Evolutionary conservation across 2,329 filamentous ascomycete species (phyloP).

Genomic region (Trichoderma asperellum): DNA sequence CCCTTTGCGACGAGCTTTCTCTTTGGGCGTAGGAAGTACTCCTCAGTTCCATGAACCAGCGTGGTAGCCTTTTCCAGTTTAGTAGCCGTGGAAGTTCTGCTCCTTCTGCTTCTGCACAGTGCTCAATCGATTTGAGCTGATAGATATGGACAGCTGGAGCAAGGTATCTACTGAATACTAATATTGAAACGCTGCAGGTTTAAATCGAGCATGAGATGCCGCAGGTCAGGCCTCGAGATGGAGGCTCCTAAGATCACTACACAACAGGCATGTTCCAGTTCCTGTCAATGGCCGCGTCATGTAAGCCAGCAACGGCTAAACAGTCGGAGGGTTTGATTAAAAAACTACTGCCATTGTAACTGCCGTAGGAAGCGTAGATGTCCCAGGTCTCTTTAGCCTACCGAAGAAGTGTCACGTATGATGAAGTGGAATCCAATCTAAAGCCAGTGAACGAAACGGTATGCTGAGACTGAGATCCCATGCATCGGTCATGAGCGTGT

Average conservation of each 20-base stretch:
- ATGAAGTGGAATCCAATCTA: neutral
- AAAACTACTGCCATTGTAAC: neutral
- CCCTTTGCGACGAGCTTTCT: neutral
- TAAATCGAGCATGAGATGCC: neutral
- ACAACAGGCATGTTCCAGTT: neutral
- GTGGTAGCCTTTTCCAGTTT: neutral
- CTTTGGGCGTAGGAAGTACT: neutral
- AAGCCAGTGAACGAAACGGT: neutral
- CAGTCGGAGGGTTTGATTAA: neutral
- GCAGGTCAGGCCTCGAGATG: neutral
- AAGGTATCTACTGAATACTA: neutral
- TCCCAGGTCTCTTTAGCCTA: neutral
- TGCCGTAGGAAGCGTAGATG: neutral
- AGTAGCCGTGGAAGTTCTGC: no score
- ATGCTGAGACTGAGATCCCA: neutral
- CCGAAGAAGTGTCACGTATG: conserved; percentile 1
- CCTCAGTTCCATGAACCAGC: neutral
- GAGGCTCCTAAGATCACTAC: neutral
- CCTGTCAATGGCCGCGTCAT: neutral
- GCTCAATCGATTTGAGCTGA: neutral
- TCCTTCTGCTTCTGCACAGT: neutral
- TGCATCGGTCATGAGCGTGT: neutral
- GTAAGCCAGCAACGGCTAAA: neutral
- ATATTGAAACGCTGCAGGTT: neutral
- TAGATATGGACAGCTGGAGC: no score